Evolutionary conservation across 352 stramenopile genomes (phyloP).

Genomic region (Globisporangium canariense): DNA sequence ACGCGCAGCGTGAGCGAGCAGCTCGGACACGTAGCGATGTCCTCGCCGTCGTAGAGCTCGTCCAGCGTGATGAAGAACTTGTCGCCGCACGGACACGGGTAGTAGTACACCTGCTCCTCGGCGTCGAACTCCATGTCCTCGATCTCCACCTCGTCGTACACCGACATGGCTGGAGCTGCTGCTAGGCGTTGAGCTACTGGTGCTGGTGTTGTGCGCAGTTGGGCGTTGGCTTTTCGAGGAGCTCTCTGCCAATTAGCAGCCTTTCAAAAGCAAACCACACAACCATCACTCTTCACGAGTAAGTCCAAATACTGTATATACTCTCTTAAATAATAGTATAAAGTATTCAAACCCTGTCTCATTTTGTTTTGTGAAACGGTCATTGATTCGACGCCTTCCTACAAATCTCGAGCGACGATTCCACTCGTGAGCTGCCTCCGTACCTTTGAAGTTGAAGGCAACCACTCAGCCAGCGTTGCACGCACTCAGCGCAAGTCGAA

Average conservation of each 20-base stretch:
- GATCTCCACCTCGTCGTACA: conserved; percentile 99
- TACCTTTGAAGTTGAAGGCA: not conserved
- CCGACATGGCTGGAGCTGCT: conserved; percentile 45
- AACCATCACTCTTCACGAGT: not conserved
- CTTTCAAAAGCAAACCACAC: not conserved
- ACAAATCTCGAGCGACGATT: no score
- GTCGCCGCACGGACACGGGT: conserved; percentile 97
- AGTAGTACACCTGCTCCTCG: conserved; percentile 94
- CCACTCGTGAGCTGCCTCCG: no score
- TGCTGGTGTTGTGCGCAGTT: not conserved
- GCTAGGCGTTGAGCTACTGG: not conserved
- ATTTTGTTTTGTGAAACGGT: no score
- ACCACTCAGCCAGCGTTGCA: no score
- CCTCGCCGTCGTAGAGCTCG: conserved; percentile 92
- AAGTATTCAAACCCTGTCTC: no score
- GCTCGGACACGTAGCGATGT: conserved; percentile 95
- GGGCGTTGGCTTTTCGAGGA: not conserved
- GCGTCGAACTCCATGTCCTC: conserved; percentile 97
- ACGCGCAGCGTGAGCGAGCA: conserved; percentile 96
- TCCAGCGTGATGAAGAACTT: conserved; percentile 87
- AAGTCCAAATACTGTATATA: not conserved
- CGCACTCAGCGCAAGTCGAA: not conserved
- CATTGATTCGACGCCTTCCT: no score
- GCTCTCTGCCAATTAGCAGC: not conserved
- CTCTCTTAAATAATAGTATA: not conserved